Conservation (phyloP, 2,329 filamentous ascomycete genomes). For the Penicillium palitans region DNA sequence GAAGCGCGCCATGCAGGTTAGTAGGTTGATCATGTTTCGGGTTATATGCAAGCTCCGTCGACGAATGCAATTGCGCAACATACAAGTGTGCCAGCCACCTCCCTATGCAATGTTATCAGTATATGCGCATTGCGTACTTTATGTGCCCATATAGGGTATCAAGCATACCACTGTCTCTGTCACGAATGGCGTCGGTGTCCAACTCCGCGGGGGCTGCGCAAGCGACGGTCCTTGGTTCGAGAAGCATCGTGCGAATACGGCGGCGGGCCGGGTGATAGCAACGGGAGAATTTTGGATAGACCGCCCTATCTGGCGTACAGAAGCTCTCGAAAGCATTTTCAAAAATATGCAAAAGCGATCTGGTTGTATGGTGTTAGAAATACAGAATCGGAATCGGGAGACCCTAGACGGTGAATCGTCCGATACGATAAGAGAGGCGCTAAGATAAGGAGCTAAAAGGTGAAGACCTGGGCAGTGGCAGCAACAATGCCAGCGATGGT, state of each 20-base stretch:
- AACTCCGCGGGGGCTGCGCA: conserved; percentile 41
- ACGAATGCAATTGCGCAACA: conserved; percentile 35
- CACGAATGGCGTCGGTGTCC: conserved; percentile 56
- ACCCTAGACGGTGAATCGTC: conserved; percentile 5
- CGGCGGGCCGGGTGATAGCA: conserved; percentile 8
- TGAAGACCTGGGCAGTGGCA: background rate
- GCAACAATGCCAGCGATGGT: background rate
- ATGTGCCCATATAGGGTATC: background rate
- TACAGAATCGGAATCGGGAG: conserved; percentile 5
- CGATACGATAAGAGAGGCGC: conserved; percentile 19
- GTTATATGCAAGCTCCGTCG: conserved; percentile 22
- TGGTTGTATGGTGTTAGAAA: conserved; percentile 4
- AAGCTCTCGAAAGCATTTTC: conserved; percentile 28
- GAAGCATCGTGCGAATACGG: conserved; percentile 29
- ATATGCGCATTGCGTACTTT: background rate
- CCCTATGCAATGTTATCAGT: conserved; percentile 52
- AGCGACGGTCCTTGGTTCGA: conserved; percentile 29
- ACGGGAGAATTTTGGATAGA: conserved; percentile 10
- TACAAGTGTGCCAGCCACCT: conserved; percentile 76
- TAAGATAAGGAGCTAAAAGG: conserved; percentile 19
- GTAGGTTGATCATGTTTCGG: background rate
- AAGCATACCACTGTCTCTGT: conserved; percentile 57
- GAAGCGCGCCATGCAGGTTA: conserved; percentile 23
- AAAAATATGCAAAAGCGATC: background rate
- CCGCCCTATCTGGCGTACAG: conserved; percentile 28